Base-by-base conservation (phyloP, 306 rosid genomes). In the Oemleria cerasiformis region DNA sequence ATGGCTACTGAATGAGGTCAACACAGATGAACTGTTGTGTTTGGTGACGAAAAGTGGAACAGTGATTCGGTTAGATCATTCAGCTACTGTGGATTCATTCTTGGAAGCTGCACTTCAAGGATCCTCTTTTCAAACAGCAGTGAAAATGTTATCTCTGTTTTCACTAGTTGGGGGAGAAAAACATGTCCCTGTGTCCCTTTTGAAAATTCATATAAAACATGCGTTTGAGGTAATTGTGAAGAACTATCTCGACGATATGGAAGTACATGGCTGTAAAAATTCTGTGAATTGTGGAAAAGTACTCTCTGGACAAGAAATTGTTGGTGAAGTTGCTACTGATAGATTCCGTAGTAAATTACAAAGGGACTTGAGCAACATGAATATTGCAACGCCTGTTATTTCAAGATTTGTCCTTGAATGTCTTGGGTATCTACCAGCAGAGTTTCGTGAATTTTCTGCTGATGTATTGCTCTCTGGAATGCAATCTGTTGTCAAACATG, bases 21-120 rank as follows among this genome's bases (percentile, higher is more conserved):
- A 88, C 67, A 74, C 77, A 40, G 81, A 84, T 73, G 89, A 86
- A 58, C 70, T 93, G 41, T 74, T 90, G 78, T 91, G 97, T 81
- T 79, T 93, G 81, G 90, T 91, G 80, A 82, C 98, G 36, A 87
- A 75, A 70, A 91, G 86, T 84, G 98, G 96, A 47, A 86, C 84
- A 73, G 94, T 86, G 53, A 48, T 93, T 67, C 87, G 97, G 34
- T 73, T 93, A 62, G 96, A 93, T 80, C 92, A 82, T 73, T 83
- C 85, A 64, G 94, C 96, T 59, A 83, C 96, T 68, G 57, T 75
- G 25, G 92, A 91, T 72, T 87, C 96, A n/a, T 93, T 91, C 81
- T 80, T 87, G 73, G 86, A 86, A 74, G 96, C 97, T 80, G 94
- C 92, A 69, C 78, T 86, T 79, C 84, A 84, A 74, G 96, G 92